These are phyloP conservation scores for Asclepias syriaca DNA, from an alignment of 257 asterid species.

Conservation along the genomic window DNA sequence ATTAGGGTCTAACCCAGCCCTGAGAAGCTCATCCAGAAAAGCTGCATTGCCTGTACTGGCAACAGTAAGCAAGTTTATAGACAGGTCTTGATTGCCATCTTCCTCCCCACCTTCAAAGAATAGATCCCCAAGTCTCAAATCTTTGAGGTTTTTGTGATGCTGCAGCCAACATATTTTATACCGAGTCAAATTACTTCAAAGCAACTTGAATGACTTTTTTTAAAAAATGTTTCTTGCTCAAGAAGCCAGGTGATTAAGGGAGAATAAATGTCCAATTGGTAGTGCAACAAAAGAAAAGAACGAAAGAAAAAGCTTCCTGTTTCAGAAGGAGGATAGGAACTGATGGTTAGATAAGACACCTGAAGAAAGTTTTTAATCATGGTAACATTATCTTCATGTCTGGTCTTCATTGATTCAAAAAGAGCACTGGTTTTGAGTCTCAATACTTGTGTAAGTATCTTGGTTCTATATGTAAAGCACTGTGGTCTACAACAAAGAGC, in stretches of 20 bases:
- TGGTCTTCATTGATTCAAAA: constrained; percentile 57
- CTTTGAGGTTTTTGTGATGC: constrained; percentile 79
- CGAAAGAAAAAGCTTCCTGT: not conserved
- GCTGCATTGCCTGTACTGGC: constrained; percentile 85
- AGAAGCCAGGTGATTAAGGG: not conserved
- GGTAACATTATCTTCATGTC: constrained; percentile 57
- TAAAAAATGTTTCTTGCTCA: not conserved
- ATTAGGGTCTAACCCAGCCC: constrained; percentile 81
- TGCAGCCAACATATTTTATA: constrained; percentile 23
- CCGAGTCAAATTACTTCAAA: not conserved
- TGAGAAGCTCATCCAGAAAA: constrained; percentile 81
- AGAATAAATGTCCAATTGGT: not conserved
- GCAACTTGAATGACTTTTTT: not conserved
- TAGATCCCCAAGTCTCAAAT: constrained; percentile 52
- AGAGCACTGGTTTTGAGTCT: constrained; percentile 63
- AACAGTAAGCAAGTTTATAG: constrained; percentile 65
- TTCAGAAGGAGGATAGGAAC: not conserved
- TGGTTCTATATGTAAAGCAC: constrained; percentile 71
- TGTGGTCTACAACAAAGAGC: constrained; percentile 76
- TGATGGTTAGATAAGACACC: constrained; percentile 29
- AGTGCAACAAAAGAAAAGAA: not conserved
- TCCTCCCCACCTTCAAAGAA: constrained; percentile 55
- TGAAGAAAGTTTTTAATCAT: constrained; percentile 77
- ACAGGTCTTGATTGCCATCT: constrained; percentile 48
- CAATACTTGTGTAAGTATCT: constrained; percentile 72